Evolutionary conservation across 1,139 yeast species (phyloP).

Genomic region (Debaryomyces sp.): DNA sequence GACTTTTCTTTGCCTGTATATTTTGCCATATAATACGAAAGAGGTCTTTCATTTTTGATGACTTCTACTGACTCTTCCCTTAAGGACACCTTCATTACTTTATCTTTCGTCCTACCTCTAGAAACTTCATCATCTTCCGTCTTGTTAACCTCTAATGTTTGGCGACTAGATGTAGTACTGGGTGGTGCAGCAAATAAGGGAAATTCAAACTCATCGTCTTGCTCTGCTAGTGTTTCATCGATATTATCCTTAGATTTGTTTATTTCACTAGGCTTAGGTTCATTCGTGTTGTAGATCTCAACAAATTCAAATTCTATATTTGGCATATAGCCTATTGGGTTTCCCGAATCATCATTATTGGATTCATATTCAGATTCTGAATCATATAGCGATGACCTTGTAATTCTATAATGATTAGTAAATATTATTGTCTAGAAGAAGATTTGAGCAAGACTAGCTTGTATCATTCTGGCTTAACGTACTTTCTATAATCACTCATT

Average conservation of each 20-base stretch:
- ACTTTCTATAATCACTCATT: constrained; percentile 3
- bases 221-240: constrained; percentile 13
- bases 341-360: constrained; percentile 16
- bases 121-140: constrained; percentile 17
- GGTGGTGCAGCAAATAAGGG: constrained; percentile 50
- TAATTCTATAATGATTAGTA: constrained; percentile 4
- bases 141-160: constrained; percentile 5
- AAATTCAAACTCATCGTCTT: constrained; percentile 51
- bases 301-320: constrained; percentile 57
- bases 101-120: constrained; percentile 24
- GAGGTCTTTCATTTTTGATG: constrained; percentile 51
- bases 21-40: constrained; percentile 51
- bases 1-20: constrained; percentile 31
- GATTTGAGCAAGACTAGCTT: neutral
- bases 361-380: constrained; percentile 19
- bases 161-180: constrained; percentile 6
- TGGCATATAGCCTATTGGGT: constrained; percentile 22
- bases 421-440: neutral
- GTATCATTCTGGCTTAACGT: neutral
- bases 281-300: constrained; percentile 36
- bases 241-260: constrained; percentile 1
- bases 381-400: constrained; percentile 22
- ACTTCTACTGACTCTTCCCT: constrained; percentile 48
- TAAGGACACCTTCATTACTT: constrained; percentile 47
- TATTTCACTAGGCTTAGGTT: neutral